phyloP scores from a whole-genome alignment of 192 early-diverging fungal species.

The Coemansia sp. region DNA sequence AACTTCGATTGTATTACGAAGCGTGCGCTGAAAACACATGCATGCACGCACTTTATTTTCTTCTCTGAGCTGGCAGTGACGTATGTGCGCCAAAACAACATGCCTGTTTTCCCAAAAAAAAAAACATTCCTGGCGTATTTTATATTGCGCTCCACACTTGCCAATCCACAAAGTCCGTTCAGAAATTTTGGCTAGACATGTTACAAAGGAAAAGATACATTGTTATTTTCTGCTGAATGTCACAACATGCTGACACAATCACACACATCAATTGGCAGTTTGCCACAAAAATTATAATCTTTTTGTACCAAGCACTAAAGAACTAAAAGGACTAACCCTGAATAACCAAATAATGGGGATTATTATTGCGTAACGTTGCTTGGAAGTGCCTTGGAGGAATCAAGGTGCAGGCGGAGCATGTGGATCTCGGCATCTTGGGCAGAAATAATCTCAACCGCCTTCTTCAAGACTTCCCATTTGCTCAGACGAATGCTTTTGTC shows the following conservation, averaged over 20 bases:
- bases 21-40: neutral
- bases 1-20: neutral
- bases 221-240: neutral
- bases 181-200: neutral
- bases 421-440: slow-evolving; percentile 46
- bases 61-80: slow-evolving; percentile 3
- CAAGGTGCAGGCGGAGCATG: slow-evolving; percentile 37
- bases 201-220: neutral
- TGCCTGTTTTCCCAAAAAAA: neutral
- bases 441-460: slow-evolving; percentile 64
- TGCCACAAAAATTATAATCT: neutral
- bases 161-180: neutral
- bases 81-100: neutral
- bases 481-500: slow-evolving; percentile 78
- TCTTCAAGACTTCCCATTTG: slow-evolving; percentile 89
- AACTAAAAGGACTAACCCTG: neutral
- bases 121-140: neutral
- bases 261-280: neutral
- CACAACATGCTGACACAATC: neutral
- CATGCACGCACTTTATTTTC: slow-evolving; percentile 4
- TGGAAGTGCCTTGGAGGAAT: slow-evolving; percentile 15
- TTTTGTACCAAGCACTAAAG: neutral
- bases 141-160: neutral
- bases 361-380: neutral
- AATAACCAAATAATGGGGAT: slow-evolving; percentile 1